phyloP scores from a whole-genome alignment of 768 basidiomycete species.

The Royoungia palumana region DNA sequence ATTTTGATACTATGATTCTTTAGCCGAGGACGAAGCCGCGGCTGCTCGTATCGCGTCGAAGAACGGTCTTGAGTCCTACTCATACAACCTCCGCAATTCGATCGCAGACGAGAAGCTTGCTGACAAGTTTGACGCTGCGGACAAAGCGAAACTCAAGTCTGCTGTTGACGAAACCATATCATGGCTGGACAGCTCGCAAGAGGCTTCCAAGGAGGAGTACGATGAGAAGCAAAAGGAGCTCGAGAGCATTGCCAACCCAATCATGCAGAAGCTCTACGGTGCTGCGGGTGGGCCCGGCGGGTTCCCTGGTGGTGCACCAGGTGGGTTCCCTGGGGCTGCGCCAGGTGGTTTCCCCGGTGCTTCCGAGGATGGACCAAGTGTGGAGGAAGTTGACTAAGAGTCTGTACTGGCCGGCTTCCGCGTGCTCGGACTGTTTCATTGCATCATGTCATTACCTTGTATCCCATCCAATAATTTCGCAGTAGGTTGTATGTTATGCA shows the following conservation, averaged over 20 bases:
- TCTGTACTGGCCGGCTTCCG: slow-evolving; percentile 12
- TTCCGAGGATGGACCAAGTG: slow-evolving; percentile 79
- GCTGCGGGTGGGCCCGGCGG: slow-evolving; percentile 51
- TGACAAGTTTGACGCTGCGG: slow-evolving; percentile 80
- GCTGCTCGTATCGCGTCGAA: slow-evolving; percentile 80
- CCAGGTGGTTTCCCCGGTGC: slow-evolving; percentile 71
- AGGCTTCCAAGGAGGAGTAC: slow-evolving; percentile 93
- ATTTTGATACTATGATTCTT: slow-evolving; percentile 12
- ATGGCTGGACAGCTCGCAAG: slow-evolving; percentile 85
- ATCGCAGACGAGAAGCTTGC: slow-evolving; percentile 81
- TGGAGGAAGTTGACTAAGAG: slow-evolving; percentile 84
- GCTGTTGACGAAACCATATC: slow-evolving; percentile 80
- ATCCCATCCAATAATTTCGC: slow-evolving; percentile 28
- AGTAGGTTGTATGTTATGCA: slow-evolving; percentile 30
- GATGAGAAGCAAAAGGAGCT: slow-evolving; percentile 91
- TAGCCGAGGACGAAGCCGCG: slow-evolving; percentile 84
- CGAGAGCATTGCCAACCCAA: slow-evolving; percentile 76
- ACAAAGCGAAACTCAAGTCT: slow-evolving; percentile 80
- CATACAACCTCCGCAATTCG: slow-evolving; percentile 94
- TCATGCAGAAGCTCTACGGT: slow-evolving; percentile 70
- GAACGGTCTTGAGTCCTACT: slow-evolving; percentile 91
- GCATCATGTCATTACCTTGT: slow-evolving; percentile 33
- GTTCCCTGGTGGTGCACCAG: slow-evolving; percentile 57
- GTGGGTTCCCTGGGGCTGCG: slow-evolving; percentile 51
- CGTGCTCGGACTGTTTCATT: slow-evolving; percentile 23